phyloP scores from a whole-genome alignment of 2,329 filamentous ascomycete species.

The Nemania sp. region DNA sequence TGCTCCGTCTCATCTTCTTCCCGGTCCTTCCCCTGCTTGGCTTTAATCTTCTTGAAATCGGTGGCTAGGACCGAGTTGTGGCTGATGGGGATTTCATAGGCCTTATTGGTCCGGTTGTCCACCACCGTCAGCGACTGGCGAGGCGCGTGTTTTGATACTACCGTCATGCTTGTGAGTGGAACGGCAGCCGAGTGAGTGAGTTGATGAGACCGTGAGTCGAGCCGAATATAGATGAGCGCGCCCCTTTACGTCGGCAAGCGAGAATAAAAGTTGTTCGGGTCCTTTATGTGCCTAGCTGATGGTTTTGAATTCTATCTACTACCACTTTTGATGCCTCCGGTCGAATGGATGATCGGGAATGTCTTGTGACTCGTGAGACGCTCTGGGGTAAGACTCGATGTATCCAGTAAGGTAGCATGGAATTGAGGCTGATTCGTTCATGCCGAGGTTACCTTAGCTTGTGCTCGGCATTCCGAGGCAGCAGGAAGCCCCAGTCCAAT shows the following conservation, averaged over 20 bases:
- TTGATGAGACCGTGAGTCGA: neutral
- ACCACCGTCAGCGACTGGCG: conserved; percentile 48
- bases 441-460: conserved; percentile 20
- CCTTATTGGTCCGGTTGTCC: conserved; percentile 55
- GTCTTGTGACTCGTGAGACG: neutral
- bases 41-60: conserved; percentile 57
- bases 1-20: conserved; percentile 53
- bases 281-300: neutral
- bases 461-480: conserved; percentile 19
- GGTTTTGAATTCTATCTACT: neutral
- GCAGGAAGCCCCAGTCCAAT: neutral
- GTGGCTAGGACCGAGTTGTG: conserved; percentile 55
- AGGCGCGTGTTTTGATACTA: conserved; percentile 35
- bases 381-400: neutral
- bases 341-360: neutral
- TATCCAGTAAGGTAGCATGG: neutral
- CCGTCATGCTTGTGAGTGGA: conserved; percentile 32
- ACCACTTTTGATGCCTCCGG: neutral
- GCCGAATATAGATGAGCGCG: neutral
- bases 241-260: neutral
- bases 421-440: conserved; percentile 17
- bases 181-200: neutral
- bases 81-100: conserved; percentile 54
- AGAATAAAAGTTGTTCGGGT: neutral
- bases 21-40: conserved; percentile 42